A percentile compares a stretch with the other conserved stretches of the same genome.
Evolutionary conservation across 164 flowering plant genomes (phyloP).

Genomic region (Magnolia officinalis): DNA sequence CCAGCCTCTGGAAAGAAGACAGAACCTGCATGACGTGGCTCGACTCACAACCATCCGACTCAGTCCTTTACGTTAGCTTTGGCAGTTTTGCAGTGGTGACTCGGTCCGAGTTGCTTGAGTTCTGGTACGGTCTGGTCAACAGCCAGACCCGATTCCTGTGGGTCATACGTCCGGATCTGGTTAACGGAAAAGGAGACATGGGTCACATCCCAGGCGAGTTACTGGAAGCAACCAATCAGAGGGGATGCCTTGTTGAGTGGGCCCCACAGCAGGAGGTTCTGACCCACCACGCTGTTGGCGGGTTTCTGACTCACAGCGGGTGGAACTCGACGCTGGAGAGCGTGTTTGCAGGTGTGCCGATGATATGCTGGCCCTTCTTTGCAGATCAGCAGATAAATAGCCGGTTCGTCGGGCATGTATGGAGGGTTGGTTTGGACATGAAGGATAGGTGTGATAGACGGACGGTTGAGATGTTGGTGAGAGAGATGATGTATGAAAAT

Average conservation of each 20-base stretch:
- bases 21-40: slow-evolving; percentile 52
- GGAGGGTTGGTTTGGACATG: slow-evolving; percentile 34
- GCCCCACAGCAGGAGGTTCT: slow-evolving; percentile 30
- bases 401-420: slow-evolving; percentile 20
- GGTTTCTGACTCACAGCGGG: slow-evolving; percentile 33
- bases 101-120: slow-evolving; percentile 31
- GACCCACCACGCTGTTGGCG: slow-evolving; percentile 28
- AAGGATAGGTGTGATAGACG: slow-evolving; percentile 23
- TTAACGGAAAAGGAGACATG: slow-evolving; percentile 6
- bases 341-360: slow-evolving; percentile 21
- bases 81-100: slow-evolving; percentile 35
- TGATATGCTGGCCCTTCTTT: slow-evolving; percentile 29
- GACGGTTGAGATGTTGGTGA: slow-evolving; percentile 29
- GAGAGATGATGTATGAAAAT: slow-evolving; percentile 27
- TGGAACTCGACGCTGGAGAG: slow-evolving; percentile 34
- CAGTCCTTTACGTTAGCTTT: slow-evolving; percentile 61
- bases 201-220: slow-evolving; percentile 19
- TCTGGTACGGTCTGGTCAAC: slow-evolving; percentile 48
- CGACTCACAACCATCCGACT: slow-evolving; percentile 28
- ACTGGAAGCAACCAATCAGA: slow-evolving; percentile 19
- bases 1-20: slow-evolving; percentile 38
- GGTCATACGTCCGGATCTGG: slow-evolving; percentile 37
- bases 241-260: slow-evolving; percentile 30
- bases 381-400: slow-evolving; percentile 29
- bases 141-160: slow-evolving; percentile 42